Evolutionary conservation across 805 yeast species (phyloP).

Genomic region (Candida sphagnicola): DNA sequence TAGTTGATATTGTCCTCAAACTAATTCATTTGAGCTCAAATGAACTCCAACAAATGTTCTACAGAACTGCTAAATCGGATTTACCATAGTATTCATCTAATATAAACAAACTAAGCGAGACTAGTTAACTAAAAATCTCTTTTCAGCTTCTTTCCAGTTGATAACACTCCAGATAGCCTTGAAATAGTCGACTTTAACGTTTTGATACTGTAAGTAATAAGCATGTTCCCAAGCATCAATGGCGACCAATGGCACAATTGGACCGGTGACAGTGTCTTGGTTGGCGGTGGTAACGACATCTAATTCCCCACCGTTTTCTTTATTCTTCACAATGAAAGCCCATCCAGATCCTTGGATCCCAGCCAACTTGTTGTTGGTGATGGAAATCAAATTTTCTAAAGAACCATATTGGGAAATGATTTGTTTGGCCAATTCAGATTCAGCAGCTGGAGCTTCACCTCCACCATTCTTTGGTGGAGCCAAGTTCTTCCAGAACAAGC

Average conservation of each 20-base stretch:
- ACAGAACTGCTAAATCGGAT: neutral
- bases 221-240: constrained; percentile 57
- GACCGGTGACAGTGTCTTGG: constrained; percentile 46
- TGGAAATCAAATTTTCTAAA: constrained; percentile 37
- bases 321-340: constrained; percentile 48
- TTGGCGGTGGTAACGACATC: constrained; percentile 44
- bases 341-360: constrained; percentile 53
- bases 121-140: constrained; percentile 30
- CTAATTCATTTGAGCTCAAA: too few species aligned
- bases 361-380: constrained; percentile 41
- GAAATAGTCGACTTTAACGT: constrained; percentile 47
- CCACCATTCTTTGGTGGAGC: constrained; percentile 44
- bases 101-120: too few species aligned
- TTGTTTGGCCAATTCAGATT: constrained; percentile 36
- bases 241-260: constrained; percentile 43
- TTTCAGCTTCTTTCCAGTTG: constrained; percentile 49
- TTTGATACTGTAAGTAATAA: constrained; percentile 50
- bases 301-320: constrained; percentile 38
- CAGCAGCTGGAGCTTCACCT: constrained; percentile 55
- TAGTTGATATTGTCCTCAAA: too few species aligned
- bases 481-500: constrained; percentile 47
- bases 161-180: constrained; percentile 49
- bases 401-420: constrained; percentile 43
- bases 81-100: too few species aligned
- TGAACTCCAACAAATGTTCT: too few species aligned